Evolutionary conservation across 139 green algal species (phyloP).

Genomic region (Chlorella sp.): DNA sequence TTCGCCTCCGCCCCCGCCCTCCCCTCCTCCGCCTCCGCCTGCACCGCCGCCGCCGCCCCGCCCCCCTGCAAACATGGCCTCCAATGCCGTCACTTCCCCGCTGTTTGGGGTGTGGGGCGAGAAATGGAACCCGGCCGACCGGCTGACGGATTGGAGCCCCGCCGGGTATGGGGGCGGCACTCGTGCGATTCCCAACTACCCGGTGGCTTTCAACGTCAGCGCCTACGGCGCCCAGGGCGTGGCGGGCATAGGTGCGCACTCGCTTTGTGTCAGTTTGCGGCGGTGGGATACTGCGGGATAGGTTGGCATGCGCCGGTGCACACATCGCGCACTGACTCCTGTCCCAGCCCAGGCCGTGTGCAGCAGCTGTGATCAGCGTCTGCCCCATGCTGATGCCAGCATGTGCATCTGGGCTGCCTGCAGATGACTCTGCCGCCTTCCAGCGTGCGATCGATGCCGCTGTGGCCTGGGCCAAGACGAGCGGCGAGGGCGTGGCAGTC

Average conservation of each 20-base stretch:
- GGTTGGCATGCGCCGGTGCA: background rate
- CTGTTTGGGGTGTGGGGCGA: background rate
- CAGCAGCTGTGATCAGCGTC: background rate
- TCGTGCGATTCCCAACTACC: background rate
- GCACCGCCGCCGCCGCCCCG: no score
- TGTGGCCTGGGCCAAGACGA: background rate
- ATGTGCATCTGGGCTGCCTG: background rate
- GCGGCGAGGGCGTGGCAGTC: background rate
- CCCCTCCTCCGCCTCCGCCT: no score
- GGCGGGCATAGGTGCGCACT: background rate
- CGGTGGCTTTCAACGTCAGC: background rate
- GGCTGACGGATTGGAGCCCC: background rate
- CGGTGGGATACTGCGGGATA: no score
- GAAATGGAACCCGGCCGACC: background rate
- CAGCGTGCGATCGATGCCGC: background rate
- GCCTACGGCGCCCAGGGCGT: background rate
- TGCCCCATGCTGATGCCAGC: no score
- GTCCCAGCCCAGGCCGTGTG: background rate
- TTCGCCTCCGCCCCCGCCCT: no score
- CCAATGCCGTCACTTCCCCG: no score
- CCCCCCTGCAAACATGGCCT: no score
- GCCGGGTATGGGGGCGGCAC: background rate
- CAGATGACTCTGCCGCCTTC: background rate
- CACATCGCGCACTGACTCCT: background rate
- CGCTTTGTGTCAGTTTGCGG: no score